phyloP scores from a whole-genome alignment of 805 yeast species.

The Candida hungchunana region DNA sequence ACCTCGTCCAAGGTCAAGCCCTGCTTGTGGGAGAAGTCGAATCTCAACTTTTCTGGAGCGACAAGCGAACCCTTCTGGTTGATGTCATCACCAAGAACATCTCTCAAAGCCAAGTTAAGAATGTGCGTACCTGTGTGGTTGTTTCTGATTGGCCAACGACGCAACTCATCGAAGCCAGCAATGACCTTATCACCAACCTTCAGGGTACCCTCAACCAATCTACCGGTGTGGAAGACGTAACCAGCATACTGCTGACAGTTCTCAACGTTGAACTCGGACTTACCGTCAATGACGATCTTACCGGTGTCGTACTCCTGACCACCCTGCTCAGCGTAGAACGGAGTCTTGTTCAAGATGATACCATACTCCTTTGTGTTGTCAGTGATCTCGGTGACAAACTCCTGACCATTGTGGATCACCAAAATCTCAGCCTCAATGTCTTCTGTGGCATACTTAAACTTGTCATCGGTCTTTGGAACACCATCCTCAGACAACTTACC shows the following conservation, averaged over 20 bases:
- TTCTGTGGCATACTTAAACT: conserved; percentile 67
- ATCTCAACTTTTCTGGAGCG: conserved; percentile 90
- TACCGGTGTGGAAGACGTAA: conserved; percentile 93
- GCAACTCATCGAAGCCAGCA: conserved; percentile 85
- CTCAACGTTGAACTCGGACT: conserved; percentile 80
- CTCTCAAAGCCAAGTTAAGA: conserved; percentile 82
- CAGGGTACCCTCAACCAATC: conserved; percentile 69
- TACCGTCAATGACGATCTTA: conserved; percentile 82
- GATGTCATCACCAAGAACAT: conserved; percentile 79
- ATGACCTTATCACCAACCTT: conserved; percentile 66
- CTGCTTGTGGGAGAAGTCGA: conserved; percentile 93
- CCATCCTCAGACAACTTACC: conserved; percentile 60
- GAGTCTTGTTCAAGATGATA: conserved; percentile 80
- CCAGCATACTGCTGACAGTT: conserved; percentile 94
- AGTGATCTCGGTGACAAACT: conserved; percentile 50
- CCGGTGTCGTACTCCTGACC: conserved; percentile 98
- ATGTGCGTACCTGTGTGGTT: conserved; percentile 99
- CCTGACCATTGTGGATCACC: conserved; percentile 64
- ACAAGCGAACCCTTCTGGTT: conserved; percentile 98
- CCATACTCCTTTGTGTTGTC: conserved; percentile 61
- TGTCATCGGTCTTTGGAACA: conserved; percentile 81
- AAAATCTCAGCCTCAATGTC: conserved; percentile 66
- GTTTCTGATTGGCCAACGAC: conserved; percentile 95
- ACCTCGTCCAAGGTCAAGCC: conserved; percentile 72
- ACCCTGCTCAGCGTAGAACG: conserved; percentile 98